Conservation (phyloP, 1,284 basidiomycete genomes). For the Xanthoconium separans region DNA sequence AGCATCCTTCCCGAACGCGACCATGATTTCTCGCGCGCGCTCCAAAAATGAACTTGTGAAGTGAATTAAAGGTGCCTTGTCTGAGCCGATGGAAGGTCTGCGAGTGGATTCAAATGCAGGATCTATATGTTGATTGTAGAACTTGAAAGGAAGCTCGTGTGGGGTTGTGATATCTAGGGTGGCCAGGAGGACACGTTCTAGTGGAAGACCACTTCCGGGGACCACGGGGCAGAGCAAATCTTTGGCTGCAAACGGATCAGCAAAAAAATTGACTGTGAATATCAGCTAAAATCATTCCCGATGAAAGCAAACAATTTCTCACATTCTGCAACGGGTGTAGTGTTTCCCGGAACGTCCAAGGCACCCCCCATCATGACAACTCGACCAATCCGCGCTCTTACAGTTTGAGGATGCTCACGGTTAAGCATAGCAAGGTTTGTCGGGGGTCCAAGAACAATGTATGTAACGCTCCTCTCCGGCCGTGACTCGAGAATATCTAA, state of each 20-base stretch:
- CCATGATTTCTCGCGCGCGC: slow-evolving; percentile 68
- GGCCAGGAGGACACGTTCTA: slow-evolving; percentile 67
- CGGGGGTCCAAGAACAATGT: slow-evolving; percentile 85
- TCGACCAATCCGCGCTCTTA: slow-evolving; percentile 64
- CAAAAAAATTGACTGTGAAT: slow-evolving; percentile 84
- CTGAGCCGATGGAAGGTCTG: slow-evolving; percentile 43
- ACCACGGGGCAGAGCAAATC: slow-evolving; percentile 50
- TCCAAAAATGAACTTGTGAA: slow-evolving; percentile 83
- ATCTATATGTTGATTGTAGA: slow-evolving; percentile 58
- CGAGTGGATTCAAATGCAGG: slow-evolving; percentile 48
- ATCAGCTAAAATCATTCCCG: slow-evolving; percentile 1
- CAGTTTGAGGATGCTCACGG: slow-evolving; percentile 52
- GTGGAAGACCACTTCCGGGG: slow-evolving; percentile 46
- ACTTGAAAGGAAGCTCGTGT: slow-evolving; percentile 75
- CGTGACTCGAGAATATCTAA: slow-evolving; percentile 63
- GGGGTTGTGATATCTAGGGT: slow-evolving; percentile 81
- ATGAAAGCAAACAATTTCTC: slow-evolving; percentile 21
- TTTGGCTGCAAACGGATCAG: slow-evolving; percentile 86
- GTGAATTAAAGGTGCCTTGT: slow-evolving; percentile 58
- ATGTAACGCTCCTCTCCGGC: slow-evolving; percentile 69
- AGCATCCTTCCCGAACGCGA: slow-evolving; percentile 73
- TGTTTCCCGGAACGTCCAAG: slow-evolving; percentile 91
- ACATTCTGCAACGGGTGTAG: slow-evolving; percentile 81
- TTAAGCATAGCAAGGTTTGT: slow-evolving; percentile 82
- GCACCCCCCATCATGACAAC: slow-evolving; percentile 97